phyloP scores from a whole-genome alignment of 177 flowering plant species.

The Telopea speciosissima region DNA sequence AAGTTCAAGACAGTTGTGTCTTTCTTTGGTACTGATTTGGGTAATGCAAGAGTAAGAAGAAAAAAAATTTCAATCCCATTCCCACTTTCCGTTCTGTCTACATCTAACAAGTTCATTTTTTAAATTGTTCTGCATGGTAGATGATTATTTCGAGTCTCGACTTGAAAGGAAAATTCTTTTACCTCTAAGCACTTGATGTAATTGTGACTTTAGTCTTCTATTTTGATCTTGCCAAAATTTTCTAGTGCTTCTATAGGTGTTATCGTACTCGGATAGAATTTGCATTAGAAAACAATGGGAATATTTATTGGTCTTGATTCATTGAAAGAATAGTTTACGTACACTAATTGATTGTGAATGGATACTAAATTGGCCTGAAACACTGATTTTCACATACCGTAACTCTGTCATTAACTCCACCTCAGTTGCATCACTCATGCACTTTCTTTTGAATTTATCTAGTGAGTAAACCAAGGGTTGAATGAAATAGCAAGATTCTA shows the following conservation, averaged over 20 bases:
- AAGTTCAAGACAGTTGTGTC: too few relatives aligned
- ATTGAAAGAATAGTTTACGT: not conserved
- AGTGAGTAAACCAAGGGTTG: not conserved
- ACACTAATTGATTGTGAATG: not conserved
- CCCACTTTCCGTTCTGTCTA: too few relatives aligned
- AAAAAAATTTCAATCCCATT: too few relatives aligned
- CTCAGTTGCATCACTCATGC: too few relatives aligned
- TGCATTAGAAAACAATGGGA: not conserved
- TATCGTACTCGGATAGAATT: not conserved
- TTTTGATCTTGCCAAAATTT: conserved; percentile 4
- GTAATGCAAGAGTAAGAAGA: too few relatives aligned
- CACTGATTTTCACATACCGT: not conserved
- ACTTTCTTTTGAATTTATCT: too few relatives aligned
- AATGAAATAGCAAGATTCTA: not conserved
- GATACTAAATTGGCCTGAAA: not conserved
- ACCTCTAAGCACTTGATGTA: not conserved
- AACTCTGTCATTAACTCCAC: too few relatives aligned
- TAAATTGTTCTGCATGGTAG: too few relatives aligned
- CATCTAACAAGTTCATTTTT: too few relatives aligned
- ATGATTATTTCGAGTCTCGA: not conserved
- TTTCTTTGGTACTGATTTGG: too few relatives aligned
- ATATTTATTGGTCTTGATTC: not conserved
- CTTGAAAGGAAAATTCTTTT: not conserved
- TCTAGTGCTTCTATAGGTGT: not conserved
- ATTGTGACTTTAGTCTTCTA: not conserved